Base-by-base conservation (phyloP, 2,329 filamentous ascomycete genomes). In the Furcasterigmium sp. region DNA sequence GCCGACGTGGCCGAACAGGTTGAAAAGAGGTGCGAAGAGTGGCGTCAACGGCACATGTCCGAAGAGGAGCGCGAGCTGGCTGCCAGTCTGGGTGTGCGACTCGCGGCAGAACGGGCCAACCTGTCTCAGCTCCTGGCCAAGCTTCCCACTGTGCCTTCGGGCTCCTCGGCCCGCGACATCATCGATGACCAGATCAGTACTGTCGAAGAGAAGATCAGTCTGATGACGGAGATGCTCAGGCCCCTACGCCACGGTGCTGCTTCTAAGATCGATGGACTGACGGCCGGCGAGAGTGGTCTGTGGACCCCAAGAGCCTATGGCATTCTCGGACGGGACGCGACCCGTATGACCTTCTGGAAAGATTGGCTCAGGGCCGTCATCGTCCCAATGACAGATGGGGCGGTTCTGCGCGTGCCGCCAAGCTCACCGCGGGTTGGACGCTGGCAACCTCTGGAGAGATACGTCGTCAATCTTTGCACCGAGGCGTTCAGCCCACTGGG, bases 291-390 rank as follows among this genome's bases (percentile, higher is more conserved):
- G 60, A 96, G 89, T 42, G 93, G 91, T 3, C 82, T 97, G 47
- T 98, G 93, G 93, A 90, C 89, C 40, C 93, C 93, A 15, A 79
- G 93, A 51, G 90, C 91, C 2, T 98, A 95, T 59, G 93, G 93
- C 46, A 84, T 98, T 48, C 73, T 98, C 49, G 93, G 93, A 26
- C 79, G 87, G 49, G 93, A 98, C 60, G 75, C 76, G 11, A 84
- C 82, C 47, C 78, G 94, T 66, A 90, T 91, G 51, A 80, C 82
- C 25, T 97, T 98, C 67, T 98, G 91, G 91, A 97, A 97, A 64
- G 93, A 98, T 62, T 98, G 93, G 93, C 76, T 98, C 38, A 85
- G 89, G 63, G 91, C 91, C 7, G 78, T 97, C 9, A 74, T 93
- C n/a, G 88, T 95, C 18, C 93, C 93, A 21, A 98, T 97, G 93